These are phyloP conservation scores for Aspergillus sojae DNA, from an alignment of 2,329 filamentous ascomycete species.

Conservation along the genomic window DNA sequence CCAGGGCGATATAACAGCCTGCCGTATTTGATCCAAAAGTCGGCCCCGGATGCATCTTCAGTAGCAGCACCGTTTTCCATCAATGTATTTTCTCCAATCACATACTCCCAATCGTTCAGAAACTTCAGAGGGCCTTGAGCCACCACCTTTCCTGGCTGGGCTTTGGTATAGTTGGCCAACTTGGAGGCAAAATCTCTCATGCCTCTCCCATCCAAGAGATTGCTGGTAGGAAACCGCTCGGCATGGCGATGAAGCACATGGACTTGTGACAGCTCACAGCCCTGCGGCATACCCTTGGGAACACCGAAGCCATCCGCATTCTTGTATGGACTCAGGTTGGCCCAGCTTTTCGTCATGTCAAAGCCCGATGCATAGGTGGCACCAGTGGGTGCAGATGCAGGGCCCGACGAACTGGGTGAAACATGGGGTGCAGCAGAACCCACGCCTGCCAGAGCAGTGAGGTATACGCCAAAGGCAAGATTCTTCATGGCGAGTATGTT, in stretches of 20 bases:
- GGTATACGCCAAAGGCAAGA: not conserved
- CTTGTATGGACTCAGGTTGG: constrained; percentile 35
- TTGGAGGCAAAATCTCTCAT: constrained; percentile 54
- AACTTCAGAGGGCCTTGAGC: constrained; percentile 55
- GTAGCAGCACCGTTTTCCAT: constrained; percentile 55
- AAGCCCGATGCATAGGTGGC: constrained; percentile 32
- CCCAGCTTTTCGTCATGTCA: constrained; percentile 37
- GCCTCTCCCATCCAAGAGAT: constrained; percentile 53
- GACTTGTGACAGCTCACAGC: constrained; percentile 59
- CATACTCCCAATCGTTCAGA: constrained; percentile 56
- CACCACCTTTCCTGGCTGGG: constrained; percentile 34
- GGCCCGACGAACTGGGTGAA: not conserved
- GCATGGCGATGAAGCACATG: constrained; percentile 60
- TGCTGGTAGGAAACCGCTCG: constrained; percentile 54
- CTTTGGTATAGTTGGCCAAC: constrained; percentile 48
- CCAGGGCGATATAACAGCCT: constrained; percentile 55
- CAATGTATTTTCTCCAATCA: constrained; percentile 48
- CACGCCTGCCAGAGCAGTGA: constrained; percentile 1
- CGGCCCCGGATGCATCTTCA: constrained; percentile 53
- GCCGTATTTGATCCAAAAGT: constrained; percentile 60
- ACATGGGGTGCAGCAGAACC: constrained; percentile 2
- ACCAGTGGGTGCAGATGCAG: constrained; percentile 26
- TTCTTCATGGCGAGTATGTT: not conserved
- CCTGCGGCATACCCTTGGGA: constrained; percentile 53
- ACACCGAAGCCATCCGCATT: constrained; percentile 29